These are phyloP conservation scores for Kuraishia hungarica DNA, from an alignment of 805 yeast species.

Conservation along the genomic window DNA sequence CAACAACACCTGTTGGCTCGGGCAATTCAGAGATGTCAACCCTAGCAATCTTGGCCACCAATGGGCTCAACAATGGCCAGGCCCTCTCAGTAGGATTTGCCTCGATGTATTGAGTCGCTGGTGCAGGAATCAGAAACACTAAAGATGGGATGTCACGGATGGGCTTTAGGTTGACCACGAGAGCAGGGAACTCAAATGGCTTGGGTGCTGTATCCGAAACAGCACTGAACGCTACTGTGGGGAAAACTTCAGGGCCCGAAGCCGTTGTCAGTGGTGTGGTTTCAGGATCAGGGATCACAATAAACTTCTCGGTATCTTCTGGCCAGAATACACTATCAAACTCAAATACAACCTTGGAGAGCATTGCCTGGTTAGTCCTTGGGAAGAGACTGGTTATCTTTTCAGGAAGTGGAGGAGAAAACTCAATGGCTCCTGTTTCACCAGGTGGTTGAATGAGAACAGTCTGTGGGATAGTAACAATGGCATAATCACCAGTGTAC, in stretches of 20 bases:
- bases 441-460: constrained; percentile 24
- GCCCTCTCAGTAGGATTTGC: constrained; percentile 25
- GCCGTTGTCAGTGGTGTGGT: constrained; percentile 1
- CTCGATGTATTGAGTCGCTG: constrained; percentile 41
- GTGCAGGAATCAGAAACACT: constrained; percentile 38
- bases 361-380: constrained; percentile 27
- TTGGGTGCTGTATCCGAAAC: constrained; percentile 8
- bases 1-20: constrained; percentile 17
- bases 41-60: constrained; percentile 21
- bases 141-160: constrained; percentile 27
- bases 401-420: constrained; percentile 29
- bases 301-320: constrained; percentile 19
- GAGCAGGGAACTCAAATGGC: constrained; percentile 18
- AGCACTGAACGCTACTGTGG: constrained; percentile 14
- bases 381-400: constrained; percentile 18
- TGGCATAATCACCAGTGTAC: constrained; percentile 27
- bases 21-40: constrained; percentile 10
- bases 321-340: constrained; percentile 40
- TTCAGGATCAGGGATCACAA: constrained; percentile 22
- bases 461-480: constrained; percentile 44
- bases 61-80: constrained; percentile 37
- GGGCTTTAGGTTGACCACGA: constrained; percentile 20
- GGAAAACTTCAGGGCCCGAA: constrained; percentile 16
- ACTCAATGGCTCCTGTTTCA: constrained; percentile 22
- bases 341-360: constrained; percentile 41